Conservation (phyloP, 1,139 yeast genomes). For the Yarrowia galli region DNA sequence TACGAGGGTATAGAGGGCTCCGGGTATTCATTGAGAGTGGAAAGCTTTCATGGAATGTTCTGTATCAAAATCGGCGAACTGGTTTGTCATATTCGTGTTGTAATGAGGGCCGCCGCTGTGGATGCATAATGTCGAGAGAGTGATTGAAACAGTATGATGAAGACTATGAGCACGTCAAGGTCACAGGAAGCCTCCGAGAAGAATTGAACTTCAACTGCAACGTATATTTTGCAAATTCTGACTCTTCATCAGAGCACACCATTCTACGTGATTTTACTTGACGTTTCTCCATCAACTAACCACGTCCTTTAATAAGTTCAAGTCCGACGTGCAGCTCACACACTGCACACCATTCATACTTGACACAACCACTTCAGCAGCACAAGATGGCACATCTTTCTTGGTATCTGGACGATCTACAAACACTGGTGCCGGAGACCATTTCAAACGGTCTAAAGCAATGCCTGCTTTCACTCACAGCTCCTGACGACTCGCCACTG, state of each 20-base stretch:
- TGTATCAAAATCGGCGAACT: no score
- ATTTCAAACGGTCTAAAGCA: constrained; percentile 28
- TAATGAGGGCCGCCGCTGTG: not conserved
- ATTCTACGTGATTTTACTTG: not conserved
- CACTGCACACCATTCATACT: not conserved
- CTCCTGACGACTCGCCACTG: constrained; percentile 21
- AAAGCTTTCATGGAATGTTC: no score
- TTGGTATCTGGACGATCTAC: constrained; percentile 32
- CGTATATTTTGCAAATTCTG: no score
- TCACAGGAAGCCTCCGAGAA: no score
- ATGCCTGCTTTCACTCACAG: constrained; percentile 5
- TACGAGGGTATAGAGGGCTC: no score
- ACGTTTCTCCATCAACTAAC: not conserved
- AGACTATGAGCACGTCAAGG: no score
- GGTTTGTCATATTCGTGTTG: not conserved
- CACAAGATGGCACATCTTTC: constrained; percentile 16
- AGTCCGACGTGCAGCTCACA: not conserved
- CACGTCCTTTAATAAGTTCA: not conserved
- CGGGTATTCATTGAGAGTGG: no score
- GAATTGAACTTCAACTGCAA: no score
- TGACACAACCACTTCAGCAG: not conserved
- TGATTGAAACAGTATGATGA: no score
- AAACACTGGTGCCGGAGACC: constrained; percentile 17
- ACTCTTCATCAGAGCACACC: no score
- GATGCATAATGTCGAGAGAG: no score